These are phyloP conservation scores for Aureobasidium uvarum DNA, from an alignment of 2,329 filamentous ascomycete genomes.

Conservation along the genomic window DNA sequence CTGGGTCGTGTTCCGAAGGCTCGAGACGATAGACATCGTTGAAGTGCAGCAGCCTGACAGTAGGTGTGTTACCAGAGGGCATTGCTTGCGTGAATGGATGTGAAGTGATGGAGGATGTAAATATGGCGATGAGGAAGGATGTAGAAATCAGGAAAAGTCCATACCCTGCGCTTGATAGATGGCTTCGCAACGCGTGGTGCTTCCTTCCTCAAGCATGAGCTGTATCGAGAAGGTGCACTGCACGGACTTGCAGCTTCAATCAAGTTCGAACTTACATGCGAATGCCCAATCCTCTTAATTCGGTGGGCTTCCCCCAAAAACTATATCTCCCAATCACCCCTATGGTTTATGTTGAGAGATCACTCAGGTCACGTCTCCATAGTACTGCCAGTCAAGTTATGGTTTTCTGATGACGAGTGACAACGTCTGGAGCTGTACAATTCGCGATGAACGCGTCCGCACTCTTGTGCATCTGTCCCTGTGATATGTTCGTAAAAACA, in stretches of 20 bases:
- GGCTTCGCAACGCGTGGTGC: not conserved
- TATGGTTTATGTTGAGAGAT: no score
- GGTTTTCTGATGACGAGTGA: no score
- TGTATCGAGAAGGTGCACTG: not conserved
- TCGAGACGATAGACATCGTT: conserved; percentile 96
- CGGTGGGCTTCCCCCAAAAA: no score
- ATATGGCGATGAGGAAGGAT: not conserved
- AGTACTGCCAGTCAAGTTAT: no score
- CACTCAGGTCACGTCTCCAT: no score
- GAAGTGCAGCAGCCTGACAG: conserved; percentile 81
- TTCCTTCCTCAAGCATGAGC: not conserved
- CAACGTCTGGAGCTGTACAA: no score
- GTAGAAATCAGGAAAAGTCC: not conserved
- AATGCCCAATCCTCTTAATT: no score
- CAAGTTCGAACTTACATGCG: not conserved
- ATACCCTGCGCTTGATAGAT: no score
- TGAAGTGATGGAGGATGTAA: not conserved
- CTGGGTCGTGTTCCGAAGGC: conserved; percentile 70
- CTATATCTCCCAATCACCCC: no score
- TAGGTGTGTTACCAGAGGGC: conserved; percentile 47
- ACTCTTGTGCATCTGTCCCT: no score
- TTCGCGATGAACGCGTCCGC: no score
- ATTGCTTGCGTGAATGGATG: not conserved
- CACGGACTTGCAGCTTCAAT: not conserved
- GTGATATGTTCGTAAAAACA: no score